Evolutionary conservation across 2,329 filamentous ascomycete genomes (phyloP).

Genomic region (Cercospora canescens): DNA sequence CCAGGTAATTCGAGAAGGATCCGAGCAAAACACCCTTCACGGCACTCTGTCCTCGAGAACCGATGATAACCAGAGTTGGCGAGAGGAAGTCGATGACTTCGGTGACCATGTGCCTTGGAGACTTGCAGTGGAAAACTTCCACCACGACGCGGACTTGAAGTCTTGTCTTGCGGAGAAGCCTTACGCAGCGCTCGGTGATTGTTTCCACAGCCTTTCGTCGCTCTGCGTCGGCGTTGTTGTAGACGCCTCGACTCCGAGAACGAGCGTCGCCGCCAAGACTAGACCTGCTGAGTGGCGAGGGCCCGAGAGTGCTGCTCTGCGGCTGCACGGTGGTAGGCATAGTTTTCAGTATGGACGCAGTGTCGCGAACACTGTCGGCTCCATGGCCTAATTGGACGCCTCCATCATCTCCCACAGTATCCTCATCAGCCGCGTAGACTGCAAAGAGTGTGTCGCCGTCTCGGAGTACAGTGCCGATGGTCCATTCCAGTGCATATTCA

Average conservation of each 20-base stretch:
- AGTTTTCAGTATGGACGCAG: slow-evolving; percentile 69
- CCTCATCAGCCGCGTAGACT: slow-evolving; percentile 92
- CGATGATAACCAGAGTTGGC: slow-evolving; percentile 89
- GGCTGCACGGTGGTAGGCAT: slow-evolving; percentile 48
- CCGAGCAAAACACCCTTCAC: slow-evolving; percentile 93
- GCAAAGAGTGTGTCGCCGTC: slow-evolving; percentile 93
- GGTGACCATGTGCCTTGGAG: slow-evolving; percentile 90
- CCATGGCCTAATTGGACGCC: slow-evolving; percentile 68
- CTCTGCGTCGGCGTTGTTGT: slow-evolving; percentile 68
- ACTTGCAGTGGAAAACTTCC: slow-evolving; percentile 98
- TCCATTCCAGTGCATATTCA: slow-evolving; percentile 94
- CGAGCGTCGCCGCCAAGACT: slow-evolving; percentile 23
- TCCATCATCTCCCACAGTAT: slow-evolving; percentile 52
- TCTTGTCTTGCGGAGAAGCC: slow-evolving; percentile 82
- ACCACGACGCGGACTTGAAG: slow-evolving; percentile 91
- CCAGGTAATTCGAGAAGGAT: slow-evolving; percentile 95
- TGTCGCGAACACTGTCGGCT: slow-evolving; percentile 72
- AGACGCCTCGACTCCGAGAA: slow-evolving; percentile 38
- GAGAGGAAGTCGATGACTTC: slow-evolving; percentile 94
- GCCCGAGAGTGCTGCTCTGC: slow-evolving; percentile 28
- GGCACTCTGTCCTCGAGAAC: slow-evolving; percentile 85
- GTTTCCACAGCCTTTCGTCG: slow-evolving; percentile 77
- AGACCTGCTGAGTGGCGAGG: slow-evolving; percentile 33
- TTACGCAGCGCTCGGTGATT: slow-evolving; percentile 82
- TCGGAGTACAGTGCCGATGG: slow-evolving; percentile 88